Conservation (phyloP, 2,329 filamentous ascomycete genomes). For the Davidsoniella eucalypti region DNA sequence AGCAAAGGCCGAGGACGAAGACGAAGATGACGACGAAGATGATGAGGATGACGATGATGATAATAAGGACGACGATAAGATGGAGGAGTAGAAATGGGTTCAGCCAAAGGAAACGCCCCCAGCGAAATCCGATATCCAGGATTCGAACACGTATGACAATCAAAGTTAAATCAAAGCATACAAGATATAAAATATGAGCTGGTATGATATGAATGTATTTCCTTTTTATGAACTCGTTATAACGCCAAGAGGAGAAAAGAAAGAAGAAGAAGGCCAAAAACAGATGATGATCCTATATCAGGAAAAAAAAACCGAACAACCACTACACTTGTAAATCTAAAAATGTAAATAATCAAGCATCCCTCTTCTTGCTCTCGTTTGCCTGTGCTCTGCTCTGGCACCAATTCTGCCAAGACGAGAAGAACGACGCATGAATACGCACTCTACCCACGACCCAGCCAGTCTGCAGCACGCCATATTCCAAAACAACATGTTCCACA, state of each 20-base stretch:
- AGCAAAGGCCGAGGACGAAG: conserved; percentile 79
- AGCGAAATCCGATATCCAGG: background rate
- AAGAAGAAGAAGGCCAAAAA: background rate
- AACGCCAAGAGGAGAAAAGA: too few species aligned
- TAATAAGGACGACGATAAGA: conserved; percentile 54
- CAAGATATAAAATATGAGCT: background rate
- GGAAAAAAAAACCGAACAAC: background rate
- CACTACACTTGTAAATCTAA: background rate
- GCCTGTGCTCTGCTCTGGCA: conserved; percentile 31
- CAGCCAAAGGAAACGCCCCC: background rate
- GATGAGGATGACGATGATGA: conserved; percentile 35
- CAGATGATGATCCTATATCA: background rate
- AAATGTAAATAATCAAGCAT: background rate
- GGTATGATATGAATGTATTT: background rate
- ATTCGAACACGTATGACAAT: background rate
- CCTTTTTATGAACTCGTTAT: too few species aligned
- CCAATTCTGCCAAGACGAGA: conserved; percentile 62
- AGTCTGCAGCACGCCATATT: conserved; percentile 46
- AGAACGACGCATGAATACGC: conserved; percentile 48
- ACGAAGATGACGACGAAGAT: conserved; percentile 24
- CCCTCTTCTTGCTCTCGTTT: conserved; percentile 4
- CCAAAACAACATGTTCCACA: conserved; percentile 38
- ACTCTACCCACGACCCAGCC: conserved; percentile 41
- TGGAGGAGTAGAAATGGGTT: conserved; percentile 54
- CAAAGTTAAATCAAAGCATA: too few species aligned